Base-by-base conservation (phyloP, 2,329 filamentous ascomycete species). In the Neofusicoccum sp. region DNA sequence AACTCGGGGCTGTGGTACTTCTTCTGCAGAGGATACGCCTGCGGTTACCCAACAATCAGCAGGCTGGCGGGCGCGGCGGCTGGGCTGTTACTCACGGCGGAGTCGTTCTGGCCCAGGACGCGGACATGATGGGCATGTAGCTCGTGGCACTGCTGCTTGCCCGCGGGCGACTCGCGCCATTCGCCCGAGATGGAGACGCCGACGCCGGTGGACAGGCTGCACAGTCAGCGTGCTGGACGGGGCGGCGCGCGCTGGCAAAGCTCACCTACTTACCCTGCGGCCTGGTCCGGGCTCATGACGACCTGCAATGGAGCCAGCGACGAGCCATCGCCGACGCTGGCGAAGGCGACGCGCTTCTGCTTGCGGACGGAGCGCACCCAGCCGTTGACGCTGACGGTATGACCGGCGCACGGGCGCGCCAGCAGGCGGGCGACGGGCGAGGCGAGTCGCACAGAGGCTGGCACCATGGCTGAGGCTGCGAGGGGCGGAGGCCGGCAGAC, bases 1-100 rank as follows among this genome's bases (percentile, higher is more conserved):
- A 89, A 98, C 71, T 98, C 93, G 54, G 89, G 81, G 4, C 88
- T 91, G 68, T 97, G 93, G 68, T 95, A 96, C 77, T 98, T 98
- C 76, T 96, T 96, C 76, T 99, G 95, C 26, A 99, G 86, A 3
- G 95, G 95, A 71, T 91, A 96, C 64, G 88, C 90, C 90, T 98
- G 51, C 36, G 16, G 38, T 56, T 28, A 40, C 38, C 28, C 51
- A 56, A 31, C 51, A 60, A 38, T 47, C 47, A 56, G 64, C 61
- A 65, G 31, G 63, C 63, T 30, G 57, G 59, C 63, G 28, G 31
- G 64, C 68, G 63, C 71, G 68, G 40, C 38, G 33, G 40, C 33
- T 49, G 33, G 20, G 16, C 61, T 31, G 44, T 61, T 58, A 77
- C 86, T 74, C 80, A 95, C 91, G 75, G 88, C 85, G 66, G 91